Percentiles rank a stretch among this genome's conserved stretches.
Conservation (phyloP, 2,329 filamentous ascomycete genomes). For the Fusarium pininemorale region DNA sequence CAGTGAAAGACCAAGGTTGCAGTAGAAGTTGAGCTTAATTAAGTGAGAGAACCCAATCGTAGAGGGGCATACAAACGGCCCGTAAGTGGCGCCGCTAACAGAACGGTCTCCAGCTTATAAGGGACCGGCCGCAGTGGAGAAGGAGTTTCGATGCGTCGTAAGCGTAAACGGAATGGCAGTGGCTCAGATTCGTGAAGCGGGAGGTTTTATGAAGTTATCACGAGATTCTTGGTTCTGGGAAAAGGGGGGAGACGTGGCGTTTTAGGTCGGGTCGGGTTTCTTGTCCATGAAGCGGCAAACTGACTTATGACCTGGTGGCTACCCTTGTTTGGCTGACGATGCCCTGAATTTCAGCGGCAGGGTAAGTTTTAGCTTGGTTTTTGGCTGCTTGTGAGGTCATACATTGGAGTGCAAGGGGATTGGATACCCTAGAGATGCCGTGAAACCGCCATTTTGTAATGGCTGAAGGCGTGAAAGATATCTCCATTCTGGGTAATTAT, state of each 20-base stretch:
- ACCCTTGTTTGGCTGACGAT: slow-evolving; percentile 22
- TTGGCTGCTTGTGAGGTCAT: slow-evolving; percentile 36
- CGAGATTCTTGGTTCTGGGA: not conserved
- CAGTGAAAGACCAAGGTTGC: not conserved
- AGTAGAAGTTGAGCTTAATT: not conserved
- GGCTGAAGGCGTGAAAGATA: not conserved
- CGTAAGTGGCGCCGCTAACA: slow-evolving; percentile 32
- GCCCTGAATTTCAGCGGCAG: slow-evolving; percentile 26
- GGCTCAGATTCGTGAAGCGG: slow-evolving; percentile 3
- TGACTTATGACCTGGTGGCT: slow-evolving; percentile 18
- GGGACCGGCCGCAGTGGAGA: slow-evolving; percentile 26
- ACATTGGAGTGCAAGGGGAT: slow-evolving; percentile 1
- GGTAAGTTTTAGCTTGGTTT: slow-evolving; percentile 24
- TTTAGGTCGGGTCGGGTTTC: not conserved
- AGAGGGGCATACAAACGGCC: slow-evolving; percentile 24
- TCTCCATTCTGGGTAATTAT: not conserved
- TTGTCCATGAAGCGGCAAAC: not conserved
- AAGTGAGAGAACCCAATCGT: not conserved
- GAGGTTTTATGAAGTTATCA: slow-evolving; percentile 20
- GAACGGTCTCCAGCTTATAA: slow-evolving; percentile 33
- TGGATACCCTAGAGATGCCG: slow-evolving; percentile 14
- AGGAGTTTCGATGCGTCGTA: slow-evolving; percentile 15
- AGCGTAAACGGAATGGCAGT: slow-evolving; percentile 17
- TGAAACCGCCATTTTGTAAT: not conserved
- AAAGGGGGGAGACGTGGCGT: slow-evolving; percentile 10